Percentiles rank a stretch among this genome's conserved stretches.
phyloP scores from a whole-genome alignment of 2,329 filamentous ascomycete species.

The Ophiostoma ulmi region DNA sequence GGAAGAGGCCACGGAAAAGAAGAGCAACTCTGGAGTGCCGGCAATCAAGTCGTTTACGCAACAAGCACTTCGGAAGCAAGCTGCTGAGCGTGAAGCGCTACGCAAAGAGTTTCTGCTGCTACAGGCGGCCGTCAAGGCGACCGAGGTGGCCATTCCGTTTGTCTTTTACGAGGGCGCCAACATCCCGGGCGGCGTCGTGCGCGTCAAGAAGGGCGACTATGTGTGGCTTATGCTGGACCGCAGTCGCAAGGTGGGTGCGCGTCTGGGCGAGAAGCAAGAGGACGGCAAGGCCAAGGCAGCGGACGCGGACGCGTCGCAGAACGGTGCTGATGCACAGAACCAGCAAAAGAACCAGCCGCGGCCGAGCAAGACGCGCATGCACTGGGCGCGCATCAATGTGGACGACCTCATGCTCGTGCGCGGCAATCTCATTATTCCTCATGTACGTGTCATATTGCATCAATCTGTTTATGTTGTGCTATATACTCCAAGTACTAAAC shows the following conservation, averaged over 20 bases:
- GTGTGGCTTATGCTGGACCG: constrained; percentile 91
- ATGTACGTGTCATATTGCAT: constrained; percentile 49
- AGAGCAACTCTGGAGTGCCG: constrained; percentile 50
- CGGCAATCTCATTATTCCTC: constrained; percentile 86
- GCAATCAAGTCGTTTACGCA: constrained; percentile 57
- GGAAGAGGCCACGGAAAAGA: not conserved
- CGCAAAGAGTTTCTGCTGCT: constrained; percentile 74
- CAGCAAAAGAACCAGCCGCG: constrained; percentile 2
- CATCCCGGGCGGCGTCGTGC: constrained; percentile 74
- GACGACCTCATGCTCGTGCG: constrained; percentile 93
- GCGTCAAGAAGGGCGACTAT: constrained; percentile 87
- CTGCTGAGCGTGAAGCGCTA: constrained; percentile 65
- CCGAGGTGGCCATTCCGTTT: constrained; percentile 87
- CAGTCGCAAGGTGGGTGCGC: constrained; percentile 83
- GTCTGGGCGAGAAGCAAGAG: constrained; percentile 57
- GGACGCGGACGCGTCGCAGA: not conserved
- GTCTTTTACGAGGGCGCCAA: constrained; percentile 96
- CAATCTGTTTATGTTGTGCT: not conserved
- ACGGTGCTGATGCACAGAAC: not conserved
- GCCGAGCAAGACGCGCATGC: constrained; percentile 62
- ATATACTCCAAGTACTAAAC: constrained; percentile 19
- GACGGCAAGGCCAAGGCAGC: not conserved
- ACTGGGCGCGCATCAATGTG: constrained; percentile 90
- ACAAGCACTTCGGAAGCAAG: constrained; percentile 64
- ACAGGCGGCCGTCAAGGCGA: constrained; percentile 81